These are phyloP conservation scores for Trametes hirsuta DNA, from an alignment of 1,284 basidiomycete species.

Conservation along the genomic window DNA sequence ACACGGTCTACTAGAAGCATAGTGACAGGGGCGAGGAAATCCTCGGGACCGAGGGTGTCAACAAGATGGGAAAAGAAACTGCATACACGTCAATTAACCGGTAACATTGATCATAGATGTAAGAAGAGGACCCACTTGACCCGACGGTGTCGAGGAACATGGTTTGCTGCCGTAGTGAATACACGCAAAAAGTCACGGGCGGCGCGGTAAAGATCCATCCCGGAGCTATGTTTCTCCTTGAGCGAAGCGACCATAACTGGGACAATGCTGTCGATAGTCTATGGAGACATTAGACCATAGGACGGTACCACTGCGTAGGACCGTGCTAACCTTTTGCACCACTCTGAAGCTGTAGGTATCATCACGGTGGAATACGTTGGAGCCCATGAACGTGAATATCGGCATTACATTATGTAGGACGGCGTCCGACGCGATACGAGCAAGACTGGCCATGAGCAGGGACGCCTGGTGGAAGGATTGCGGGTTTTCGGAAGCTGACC, in stretches of 20 bases:
- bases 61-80: conserved; percentile 94
- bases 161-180: conserved; percentile 86
- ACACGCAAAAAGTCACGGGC: conserved; percentile 81
- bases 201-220: conserved; percentile 66
- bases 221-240: conserved; percentile 53
- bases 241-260: conserved; percentile 89
- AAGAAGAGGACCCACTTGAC: conserved; percentile 59
- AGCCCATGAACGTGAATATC: conserved; percentile 99
- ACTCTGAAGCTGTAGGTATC: conserved; percentile 96
- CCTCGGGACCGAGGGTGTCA: conserved; percentile 78
- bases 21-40: conserved; percentile 84
- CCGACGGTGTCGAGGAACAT: conserved; percentile 87
- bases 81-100: conserved; percentile 14
- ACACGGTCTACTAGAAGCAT: conserved; percentile 88
- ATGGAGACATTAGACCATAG: not conserved
- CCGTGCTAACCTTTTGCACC: conserved; percentile 76
- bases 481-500: conserved; percentile 82
- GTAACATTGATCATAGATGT: no score
- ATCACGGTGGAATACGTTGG: conserved; percentile 94
- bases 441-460: conserved; percentile 86
- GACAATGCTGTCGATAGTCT: conserved; percentile 93
- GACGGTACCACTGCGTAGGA: not conserved
- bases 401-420: conserved; percentile 97
- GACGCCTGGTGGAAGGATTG: conserved; percentile 95
- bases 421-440: conserved; percentile 85